Base-by-base conservation (phyloP, 2,329 filamentous ascomycete genomes). In the Colletotrichum graminicola region DNA sequence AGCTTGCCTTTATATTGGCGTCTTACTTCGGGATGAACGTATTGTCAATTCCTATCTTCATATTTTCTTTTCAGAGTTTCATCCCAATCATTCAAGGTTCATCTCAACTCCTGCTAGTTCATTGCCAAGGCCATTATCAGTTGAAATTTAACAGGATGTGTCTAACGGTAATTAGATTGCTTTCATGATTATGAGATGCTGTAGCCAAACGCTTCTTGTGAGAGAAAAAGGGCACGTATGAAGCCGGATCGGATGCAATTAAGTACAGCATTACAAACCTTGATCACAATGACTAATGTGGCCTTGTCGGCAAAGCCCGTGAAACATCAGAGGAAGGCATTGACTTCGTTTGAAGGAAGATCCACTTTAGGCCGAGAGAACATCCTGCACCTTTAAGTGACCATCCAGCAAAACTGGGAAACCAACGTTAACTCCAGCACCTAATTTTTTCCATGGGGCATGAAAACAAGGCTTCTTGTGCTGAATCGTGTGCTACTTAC, bases 201-300 rank as follows among this genome's bases (percentile, higher is more conserved):
- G 45, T 18, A 39, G 39, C 29, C 54, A 55, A 29, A 66, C 52
- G 54, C 45, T 45, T 59, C 23, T 14, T n/a, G 18, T 26, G n/a
- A 5, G 47, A 57, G 21, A 11, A 2, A 16, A 60, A n/a, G 21
- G 23, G 32, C 32, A 41, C 47, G 23, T 34, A 34, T 34, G 34
- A 34, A 34, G 34, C 34, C 34, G 10, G 7, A 34, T 8, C 6
- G 34, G 34, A 10, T 34, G 34, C 10, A 34, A 2, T 1, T 34
- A 34, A 34, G 34, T 34, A 34, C 34, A 34, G 34, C 7, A 34
- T 10, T 10, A 34, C 7, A 34, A 39, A 10, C 36, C 43, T 45
- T 18, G 21, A 7, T 45, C 7, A 10, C 18, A n/a, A 45, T 6
- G n/a, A 6, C 18, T 45, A 3, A n/a, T 45, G 43, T 21, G 21